Percentiles rank a stretch among this genome's conserved stretches.
Conservation (phyloP, 139 green algal genomes). For the Micractinium sp. region DNA sequence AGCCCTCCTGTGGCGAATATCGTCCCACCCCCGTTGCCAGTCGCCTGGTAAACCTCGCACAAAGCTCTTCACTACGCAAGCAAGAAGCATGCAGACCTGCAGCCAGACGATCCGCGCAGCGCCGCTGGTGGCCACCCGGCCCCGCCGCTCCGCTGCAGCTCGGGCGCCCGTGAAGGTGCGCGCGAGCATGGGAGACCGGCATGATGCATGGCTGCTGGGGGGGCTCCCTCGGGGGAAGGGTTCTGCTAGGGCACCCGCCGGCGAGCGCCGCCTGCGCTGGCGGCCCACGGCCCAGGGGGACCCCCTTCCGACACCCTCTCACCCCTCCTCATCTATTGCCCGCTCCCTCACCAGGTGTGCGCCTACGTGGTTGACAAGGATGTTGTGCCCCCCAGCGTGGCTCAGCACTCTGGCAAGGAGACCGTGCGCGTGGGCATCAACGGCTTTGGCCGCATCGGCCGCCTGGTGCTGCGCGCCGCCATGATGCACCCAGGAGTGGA, state of each 20-base stretch:
- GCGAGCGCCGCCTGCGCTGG: neutral
- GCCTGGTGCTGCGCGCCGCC: slow-evolving; percentile 69
- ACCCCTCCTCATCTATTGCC: neutral
- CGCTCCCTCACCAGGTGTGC: neutral
- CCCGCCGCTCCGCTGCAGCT: neutral
- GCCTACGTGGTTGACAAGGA: slow-evolving; percentile 20
- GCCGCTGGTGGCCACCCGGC: neutral
- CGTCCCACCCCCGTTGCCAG: no score
- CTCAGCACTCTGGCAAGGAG: neutral
- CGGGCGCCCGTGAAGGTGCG: neutral
- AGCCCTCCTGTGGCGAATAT: no score
- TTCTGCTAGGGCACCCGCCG: neutral
- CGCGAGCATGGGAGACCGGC: neutral
- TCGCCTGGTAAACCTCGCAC: no score
- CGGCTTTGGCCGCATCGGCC: slow-evolving; percentile 43
- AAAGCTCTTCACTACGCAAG: no score
- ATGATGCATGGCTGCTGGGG: neutral
- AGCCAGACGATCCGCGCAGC: neutral
- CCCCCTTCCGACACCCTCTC: neutral
- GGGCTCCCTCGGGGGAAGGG: neutral
- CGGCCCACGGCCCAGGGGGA: neutral
- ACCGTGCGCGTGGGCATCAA: slow-evolving; percentile 37
- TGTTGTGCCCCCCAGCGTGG: neutral
- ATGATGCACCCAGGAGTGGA: slow-evolving; percentile 80
- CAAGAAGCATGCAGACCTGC: slow-evolving; percentile 3